A percentile compares a stretch with the other conserved stretches of the same genome.
These are phyloP conservation scores for Fusarium tricinctum DNA, from an alignment of 2,329 filamentous ascomycete species.

Conservation along the genomic window DNA sequence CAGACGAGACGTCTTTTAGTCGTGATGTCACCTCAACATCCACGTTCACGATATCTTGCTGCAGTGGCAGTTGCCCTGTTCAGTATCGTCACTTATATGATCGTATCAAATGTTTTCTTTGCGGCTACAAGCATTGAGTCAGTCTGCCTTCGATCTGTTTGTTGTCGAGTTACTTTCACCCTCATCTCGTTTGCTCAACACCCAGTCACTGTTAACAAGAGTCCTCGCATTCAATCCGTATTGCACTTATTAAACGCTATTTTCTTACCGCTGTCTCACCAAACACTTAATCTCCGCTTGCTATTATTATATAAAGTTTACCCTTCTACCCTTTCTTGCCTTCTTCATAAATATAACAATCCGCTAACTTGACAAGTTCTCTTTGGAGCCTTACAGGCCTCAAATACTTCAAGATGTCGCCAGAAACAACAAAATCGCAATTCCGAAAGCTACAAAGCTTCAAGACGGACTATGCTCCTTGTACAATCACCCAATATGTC, in stretches of 20 bases:
- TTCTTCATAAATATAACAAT: not conserved
- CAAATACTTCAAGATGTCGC: slow-evolving; percentile 63
- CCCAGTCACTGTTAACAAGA: not conserved
- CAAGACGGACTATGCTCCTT: slow-evolving; percentile 89
- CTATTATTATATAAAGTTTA: not conserved
- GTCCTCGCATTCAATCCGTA: not conserved
- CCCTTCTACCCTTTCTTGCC: slow-evolving; percentile 7
- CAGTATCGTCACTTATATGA: slow-evolving; percentile 32
- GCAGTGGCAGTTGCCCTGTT: slow-evolving; percentile 46
- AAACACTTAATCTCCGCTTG: not conserved
- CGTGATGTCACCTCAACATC: slow-evolving; percentile 29
- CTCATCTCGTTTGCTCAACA: not conserved
- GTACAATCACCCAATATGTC: slow-evolving; percentile 93
- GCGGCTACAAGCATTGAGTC: slow-evolving; percentile 22
- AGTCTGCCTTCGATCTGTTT: slow-evolving; percentile 23
- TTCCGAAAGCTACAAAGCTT: slow-evolving; percentile 91
- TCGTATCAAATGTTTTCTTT: slow-evolving; percentile 6
- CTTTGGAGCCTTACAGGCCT: slow-evolving; percentile 39
- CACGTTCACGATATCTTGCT: slow-evolving; percentile 23
- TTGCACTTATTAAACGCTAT: not conserved
- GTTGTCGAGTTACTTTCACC: not conserved
- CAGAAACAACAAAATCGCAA: slow-evolving; percentile 64
- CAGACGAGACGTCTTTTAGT: slow-evolving; percentile 7
- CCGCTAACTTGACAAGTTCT: slow-evolving; percentile 39
- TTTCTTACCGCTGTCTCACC: not conserved